These are phyloP conservation scores for Planoprotostelium fungivorum DNA, from an alignment of 78 protist species.

Conservation along the genomic window DNA sequence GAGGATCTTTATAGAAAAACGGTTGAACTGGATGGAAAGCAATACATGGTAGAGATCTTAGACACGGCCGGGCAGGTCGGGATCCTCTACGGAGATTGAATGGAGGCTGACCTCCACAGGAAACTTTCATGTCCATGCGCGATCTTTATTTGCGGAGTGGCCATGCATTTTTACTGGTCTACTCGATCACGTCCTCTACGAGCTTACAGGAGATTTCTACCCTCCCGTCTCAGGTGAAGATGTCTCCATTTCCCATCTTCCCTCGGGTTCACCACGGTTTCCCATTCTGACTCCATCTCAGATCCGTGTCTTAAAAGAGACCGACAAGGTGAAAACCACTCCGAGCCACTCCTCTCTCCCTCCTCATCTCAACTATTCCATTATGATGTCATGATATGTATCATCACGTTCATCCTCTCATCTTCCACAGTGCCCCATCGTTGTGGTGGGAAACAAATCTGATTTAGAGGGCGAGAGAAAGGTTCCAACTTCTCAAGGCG, in stretches of 20 bases:
- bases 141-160: neutral
- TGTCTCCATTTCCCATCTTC: too few relatives aligned
- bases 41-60: neutral
- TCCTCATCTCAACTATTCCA: too few relatives aligned
- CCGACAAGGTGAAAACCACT: neutral
- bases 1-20: neutral
- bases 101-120: neutral
- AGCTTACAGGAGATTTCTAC: neutral
- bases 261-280: too few relatives aligned
- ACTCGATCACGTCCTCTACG: neutral
- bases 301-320: neutral
- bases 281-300: too few relatives aligned
- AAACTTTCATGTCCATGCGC: neutral
- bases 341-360: too few relatives aligned
- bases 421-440: conserved; percentile 27
- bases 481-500: conserved; percentile 64
- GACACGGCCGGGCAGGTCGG: neutral
- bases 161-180: neutral
- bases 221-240: too few relatives aligned
- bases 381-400: too few relatives aligned
- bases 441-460: conserved; percentile 86
- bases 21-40: neutral
- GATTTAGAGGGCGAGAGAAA: conserved; percentile 80
- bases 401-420: neutral
- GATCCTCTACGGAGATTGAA: neutral